Base-by-base conservation (phyloP, 345 rosid species). In the Gynandropsis gynandra region DNA sequence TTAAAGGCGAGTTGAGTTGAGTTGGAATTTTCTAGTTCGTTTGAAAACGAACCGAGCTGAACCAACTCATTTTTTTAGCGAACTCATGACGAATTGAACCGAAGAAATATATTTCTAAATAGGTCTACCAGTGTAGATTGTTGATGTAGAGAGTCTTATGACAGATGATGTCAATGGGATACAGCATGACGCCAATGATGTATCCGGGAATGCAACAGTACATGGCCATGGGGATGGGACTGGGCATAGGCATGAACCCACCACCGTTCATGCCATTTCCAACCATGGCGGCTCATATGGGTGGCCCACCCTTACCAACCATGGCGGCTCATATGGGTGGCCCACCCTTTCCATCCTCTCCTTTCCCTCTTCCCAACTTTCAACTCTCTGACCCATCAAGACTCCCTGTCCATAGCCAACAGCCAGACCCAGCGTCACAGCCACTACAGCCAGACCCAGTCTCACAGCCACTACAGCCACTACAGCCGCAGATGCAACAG, bases 131-230 rank as follows among this genome's bases (percentile, higher is more conserved):
- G n/a, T n/a, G n/a, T n/a, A n/a, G n/a, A n/a, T n/a, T n/a, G n/a
- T n/a, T n/a, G n/a, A n/a, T n/a, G n/a, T n/a, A n/a, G n/a, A n/a
- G n/a, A n/a, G n/a, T n/a, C 6, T 16, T 21, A 33, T 49, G 51
- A 11, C 68, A 80, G 93, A 79, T 79, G 78, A 79, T 81, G 93
- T 87, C 93, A 63, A 76, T 83, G 89, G 87, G 93, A 68, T 81
- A 89, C 42, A 69, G 96, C 58, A 66, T 83, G 78, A 78, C 76
- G 36, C 89, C 89, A 0, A 77, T 79, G 89, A 79, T 77, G 82
- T 86, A 69, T 64, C 78, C 88, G 0, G 79, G 88, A 1, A 65
- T 80, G 64, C 87, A 75, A 63, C 80, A 76, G 38, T 73, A 78
- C 50, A 71, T 79, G 82, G 79, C 85, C 5, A 77, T 84, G 77